phyloP scores from a whole-genome alignment of 495 filamentous ascomycete genomes.

The Cercophora scortea region DNA sequence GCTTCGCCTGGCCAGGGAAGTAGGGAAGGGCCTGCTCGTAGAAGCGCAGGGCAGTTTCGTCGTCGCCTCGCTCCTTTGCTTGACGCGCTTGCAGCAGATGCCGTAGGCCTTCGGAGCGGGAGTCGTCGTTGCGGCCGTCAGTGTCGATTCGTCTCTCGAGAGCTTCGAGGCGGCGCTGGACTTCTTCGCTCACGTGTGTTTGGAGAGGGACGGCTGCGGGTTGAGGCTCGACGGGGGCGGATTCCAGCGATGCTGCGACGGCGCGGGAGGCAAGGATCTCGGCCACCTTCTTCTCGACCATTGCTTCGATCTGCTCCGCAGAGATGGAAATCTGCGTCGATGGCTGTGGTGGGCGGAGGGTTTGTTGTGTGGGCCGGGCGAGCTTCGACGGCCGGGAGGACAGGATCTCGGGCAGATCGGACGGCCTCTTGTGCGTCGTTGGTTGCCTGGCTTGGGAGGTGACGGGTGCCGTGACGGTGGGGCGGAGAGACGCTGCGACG shows the following conservation, averaged over 20 bases:
- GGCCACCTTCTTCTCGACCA: slow-evolving; percentile 84
- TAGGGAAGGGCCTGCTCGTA: slow-evolving; percentile 76
- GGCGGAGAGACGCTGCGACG: slow-evolving; percentile 19
- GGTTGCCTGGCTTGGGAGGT: slow-evolving; percentile 29
- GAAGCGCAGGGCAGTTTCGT: slow-evolving; percentile 71
- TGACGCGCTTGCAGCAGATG: slow-evolving; percentile 87
- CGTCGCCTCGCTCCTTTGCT: slow-evolving; percentile 74
- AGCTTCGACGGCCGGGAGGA: slow-evolving; percentile 33
- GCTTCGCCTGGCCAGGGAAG: slow-evolving; percentile 81
- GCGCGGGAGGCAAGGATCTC: slow-evolving; percentile 73
- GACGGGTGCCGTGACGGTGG: slow-evolving; percentile 18
- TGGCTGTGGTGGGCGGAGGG: slow-evolving; percentile 9
- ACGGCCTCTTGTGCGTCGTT: slow-evolving; percentile 35
- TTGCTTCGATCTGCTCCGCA: slow-evolving; percentile 75
- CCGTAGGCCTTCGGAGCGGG: slow-evolving; percentile 69
- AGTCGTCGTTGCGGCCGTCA: slow-evolving; percentile 37
- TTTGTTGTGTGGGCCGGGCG: slow-evolving; percentile 28
- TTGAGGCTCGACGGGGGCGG: background rate
- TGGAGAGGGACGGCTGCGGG: slow-evolving; percentile 35
- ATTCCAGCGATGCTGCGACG: slow-evolving; percentile 41
- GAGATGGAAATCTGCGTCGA: slow-evolving; percentile 44
- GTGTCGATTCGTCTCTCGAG: slow-evolving; percentile 76
- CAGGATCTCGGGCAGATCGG: slow-evolving; percentile 25
- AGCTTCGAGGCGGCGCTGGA: slow-evolving; percentile 72
- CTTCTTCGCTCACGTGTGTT: slow-evolving; percentile 60